phyloP scores from a whole-genome alignment of 2,329 filamentous ascomycete genomes.

The Davidsoniella neocaledoniae region DNA sequence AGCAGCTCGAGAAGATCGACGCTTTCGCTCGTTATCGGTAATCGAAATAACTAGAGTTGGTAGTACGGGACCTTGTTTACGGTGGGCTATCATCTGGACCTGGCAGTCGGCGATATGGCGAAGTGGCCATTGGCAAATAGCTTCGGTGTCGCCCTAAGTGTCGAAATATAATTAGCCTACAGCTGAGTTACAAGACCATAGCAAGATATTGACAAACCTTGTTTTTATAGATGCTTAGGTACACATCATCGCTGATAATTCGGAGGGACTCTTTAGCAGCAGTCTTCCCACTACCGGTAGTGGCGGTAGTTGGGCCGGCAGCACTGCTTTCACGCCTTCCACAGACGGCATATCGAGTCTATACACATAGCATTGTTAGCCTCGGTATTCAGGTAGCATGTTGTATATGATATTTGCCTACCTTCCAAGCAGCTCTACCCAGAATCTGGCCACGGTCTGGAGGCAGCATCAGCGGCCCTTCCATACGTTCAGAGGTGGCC shows the following conservation, averaged over 20 bases:
- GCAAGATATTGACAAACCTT: slow-evolving; percentile 26
- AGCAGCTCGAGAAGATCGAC: slow-evolving; percentile 45
- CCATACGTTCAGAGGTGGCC: slow-evolving; percentile 20
- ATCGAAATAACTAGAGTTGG: slow-evolving; percentile 44
- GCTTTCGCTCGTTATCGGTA: slow-evolving; percentile 44
- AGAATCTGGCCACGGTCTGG: slow-evolving; percentile 35
- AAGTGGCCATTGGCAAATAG: slow-evolving; percentile 35
- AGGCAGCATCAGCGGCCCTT: slow-evolving; percentile 32
- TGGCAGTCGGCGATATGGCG: slow-evolving; percentile 38
- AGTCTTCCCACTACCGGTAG: slow-evolving; percentile 11
- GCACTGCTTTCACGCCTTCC: slow-evolving; percentile 19
- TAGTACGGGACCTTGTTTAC: slow-evolving; percentile 42
- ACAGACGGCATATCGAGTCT: slow-evolving; percentile 44
- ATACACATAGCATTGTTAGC: slow-evolving; percentile 8
- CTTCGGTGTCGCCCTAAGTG: slow-evolving; percentile 34
- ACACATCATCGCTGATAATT: slow-evolving; percentile 21
- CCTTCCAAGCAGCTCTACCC: slow-evolving; percentile 36
- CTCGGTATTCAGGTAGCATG: not conserved
- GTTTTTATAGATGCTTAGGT: slow-evolving; percentile 37
- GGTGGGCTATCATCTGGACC: slow-evolving; percentile 40
- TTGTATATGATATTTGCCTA: slow-evolving; percentile 15
- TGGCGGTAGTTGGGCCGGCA: slow-evolving; percentile 19
- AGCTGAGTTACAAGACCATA: not conserved
- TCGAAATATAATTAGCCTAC: not conserved
- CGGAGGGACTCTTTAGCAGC: slow-evolving; percentile 8